Base-by-base conservation (phyloP, 1,284 basidiomycete genomes). In the Pseudozyma sp. region DNA sequence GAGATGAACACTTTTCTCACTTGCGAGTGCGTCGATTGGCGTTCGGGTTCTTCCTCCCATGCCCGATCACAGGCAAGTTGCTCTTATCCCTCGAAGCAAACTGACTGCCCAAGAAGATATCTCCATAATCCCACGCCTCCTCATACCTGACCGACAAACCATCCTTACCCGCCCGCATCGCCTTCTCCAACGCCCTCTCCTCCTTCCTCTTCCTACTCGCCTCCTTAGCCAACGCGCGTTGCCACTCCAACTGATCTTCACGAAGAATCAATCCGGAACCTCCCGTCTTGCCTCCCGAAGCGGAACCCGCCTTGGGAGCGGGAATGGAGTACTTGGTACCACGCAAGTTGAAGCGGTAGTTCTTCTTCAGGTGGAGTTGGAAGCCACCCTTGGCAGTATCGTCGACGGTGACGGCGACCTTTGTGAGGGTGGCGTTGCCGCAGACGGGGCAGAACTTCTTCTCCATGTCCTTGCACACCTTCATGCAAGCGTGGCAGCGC, bases 381-480 rank as follows among this genome's bases (percentile, higher is more conserved):
- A 82, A 53, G 1, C 78, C 75, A 2, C 61, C 75, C n/a, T 63
- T 68, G 14, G 71, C 52, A 1, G 77, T 75, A 49, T 73, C 70
- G 54, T 70, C 64, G 53, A 75, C 64, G 1, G 94, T 94, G 42
- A 98, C 94, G 3, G 94, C 95, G 3, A 93, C 92, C 66, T 96
- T 92, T 54, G 97, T 86, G 31, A 99, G 88, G 0, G 97, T 92
- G 0, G 94, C 89, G 80, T 95, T 96, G 43, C 97, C 97, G 84
- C 97, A 99, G 9, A 94, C 93, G 1, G 97, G 96, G 84, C 97
- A 99, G 87, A 99, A 99, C 80, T 94, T 94, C 85, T 94, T 94
- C 17, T 92, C 91, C 35, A 90, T 88, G 85, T 99, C 95, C 87
- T 96, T 97, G 87, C 96, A 99, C 71, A 97, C 90, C 85, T 98